A percentile compares a stretch with the other conserved stretches of the same genome.
These are phyloP conservation scores for Saposhnikovia divaricata DNA, from an alignment of 129 eudicot species.

Conservation along the genomic window DNA sequence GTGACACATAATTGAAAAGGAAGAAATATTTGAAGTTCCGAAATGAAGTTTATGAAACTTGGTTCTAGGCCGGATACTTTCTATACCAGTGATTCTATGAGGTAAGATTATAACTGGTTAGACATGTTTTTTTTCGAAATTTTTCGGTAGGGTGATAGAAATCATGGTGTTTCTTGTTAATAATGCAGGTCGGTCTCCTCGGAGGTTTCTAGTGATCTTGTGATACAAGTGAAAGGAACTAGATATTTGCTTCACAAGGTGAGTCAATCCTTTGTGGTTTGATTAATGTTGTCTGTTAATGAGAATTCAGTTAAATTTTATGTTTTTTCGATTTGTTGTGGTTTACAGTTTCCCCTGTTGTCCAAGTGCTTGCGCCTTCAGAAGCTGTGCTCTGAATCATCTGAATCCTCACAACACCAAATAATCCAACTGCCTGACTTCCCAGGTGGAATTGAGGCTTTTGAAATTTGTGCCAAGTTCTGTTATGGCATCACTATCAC, in stretches of 20 bases:
- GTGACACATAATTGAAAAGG: slow-evolving; percentile 16
- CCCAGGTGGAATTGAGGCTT: slow-evolving; percentile 76
- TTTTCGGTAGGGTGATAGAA: background rate
- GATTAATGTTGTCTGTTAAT: background rate
- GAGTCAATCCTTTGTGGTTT: background rate
- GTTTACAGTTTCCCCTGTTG: slow-evolving; percentile 70
- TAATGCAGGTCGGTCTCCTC: slow-evolving; percentile 81
- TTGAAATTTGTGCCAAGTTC: slow-evolving; percentile 82
- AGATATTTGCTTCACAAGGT: slow-evolving; percentile 99
- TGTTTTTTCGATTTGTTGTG: background rate
- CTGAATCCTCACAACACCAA: slow-evolving; percentile 55
- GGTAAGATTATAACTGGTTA: slow-evolving; percentile 30
- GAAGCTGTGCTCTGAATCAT: slow-evolving; percentile 47
- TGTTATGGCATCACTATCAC: slow-evolving; percentile 91
- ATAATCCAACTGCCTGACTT: slow-evolving; percentile 67
- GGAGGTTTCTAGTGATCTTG: slow-evolving; percentile 93
- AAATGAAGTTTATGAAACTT: slow-evolving; percentile 97
- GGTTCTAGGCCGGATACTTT: slow-evolving; percentile 92
- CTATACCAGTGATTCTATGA: slow-evolving; percentile 70
- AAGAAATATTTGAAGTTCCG: slow-evolving; percentile 8
- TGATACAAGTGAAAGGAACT: slow-evolving; percentile 68
- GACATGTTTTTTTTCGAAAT: background rate
- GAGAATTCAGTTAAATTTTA: background rate
- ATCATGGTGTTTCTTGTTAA: background rate
- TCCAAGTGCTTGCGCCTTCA: slow-evolving; percentile 72